Evolutionary conservation across 345 rosid genomes (phyloP).

Genomic region (Turnera subulata): DNA sequence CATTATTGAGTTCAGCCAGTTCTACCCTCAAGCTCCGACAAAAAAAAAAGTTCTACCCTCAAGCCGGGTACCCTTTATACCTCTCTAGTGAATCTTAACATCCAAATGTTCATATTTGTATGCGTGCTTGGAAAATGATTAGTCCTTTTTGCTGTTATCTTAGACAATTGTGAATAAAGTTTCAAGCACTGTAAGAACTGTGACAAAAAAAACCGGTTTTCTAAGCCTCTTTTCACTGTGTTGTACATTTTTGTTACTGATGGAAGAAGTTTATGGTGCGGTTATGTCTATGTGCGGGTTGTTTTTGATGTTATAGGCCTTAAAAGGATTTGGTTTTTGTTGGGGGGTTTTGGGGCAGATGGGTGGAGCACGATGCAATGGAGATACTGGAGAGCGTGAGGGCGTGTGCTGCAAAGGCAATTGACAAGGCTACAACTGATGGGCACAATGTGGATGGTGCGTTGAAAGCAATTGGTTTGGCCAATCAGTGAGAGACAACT

Average conservation of each 20-base stretch:
- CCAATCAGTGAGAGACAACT: constrained; percentile 94
- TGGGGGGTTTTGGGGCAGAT: constrained; percentile 41
- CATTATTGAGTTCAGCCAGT: constrained; percentile 92
- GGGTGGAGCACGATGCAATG: constrained; percentile 96
- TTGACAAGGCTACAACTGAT: constrained; percentile 83
- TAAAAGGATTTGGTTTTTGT: not conserved
- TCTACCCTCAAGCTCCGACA: too few relatives aligned
- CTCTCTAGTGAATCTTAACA: not conserved
- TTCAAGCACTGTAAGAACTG: too few relatives aligned
- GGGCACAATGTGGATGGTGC: constrained; percentile 75
- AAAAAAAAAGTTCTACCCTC: too few relatives aligned
- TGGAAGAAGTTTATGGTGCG: not conserved
- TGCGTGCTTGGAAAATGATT: not conserved
- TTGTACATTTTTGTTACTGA: not conserved
- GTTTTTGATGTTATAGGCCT: not conserved
- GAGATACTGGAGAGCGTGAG: constrained; percentile 85
- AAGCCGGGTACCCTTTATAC: constrained; percentile 68
- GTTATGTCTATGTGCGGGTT: not conserved
- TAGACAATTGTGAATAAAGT: too few relatives aligned
- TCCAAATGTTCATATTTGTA: not conserved
- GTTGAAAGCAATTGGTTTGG: constrained; percentile 82
- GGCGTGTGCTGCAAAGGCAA: constrained; percentile 68
- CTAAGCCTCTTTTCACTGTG: not conserved
- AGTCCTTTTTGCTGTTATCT: not conserved
- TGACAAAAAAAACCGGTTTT: too few relatives aligned